A percentile compares a stretch with the other conserved stretches of the same genome.
Conservation (phyloP, 768 basidiomycete species). For the Suillus sp. region DNA sequence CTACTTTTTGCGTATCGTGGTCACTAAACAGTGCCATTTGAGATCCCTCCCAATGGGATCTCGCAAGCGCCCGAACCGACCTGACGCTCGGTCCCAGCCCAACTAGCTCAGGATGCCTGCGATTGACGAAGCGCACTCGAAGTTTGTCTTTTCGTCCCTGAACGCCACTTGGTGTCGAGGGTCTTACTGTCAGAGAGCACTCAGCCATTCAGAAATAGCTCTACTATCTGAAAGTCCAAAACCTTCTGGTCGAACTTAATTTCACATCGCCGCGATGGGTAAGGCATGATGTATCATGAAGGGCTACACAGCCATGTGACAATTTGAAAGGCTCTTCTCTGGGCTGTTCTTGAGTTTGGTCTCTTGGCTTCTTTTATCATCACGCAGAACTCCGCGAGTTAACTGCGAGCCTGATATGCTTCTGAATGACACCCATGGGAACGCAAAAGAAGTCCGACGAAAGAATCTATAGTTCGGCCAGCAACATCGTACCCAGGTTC, state of each 20-base stretch:
- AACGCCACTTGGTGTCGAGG: conserved; percentile 1
- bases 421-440: conserved; percentile 14
- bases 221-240: conserved; percentile 4
- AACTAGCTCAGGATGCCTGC: background rate
- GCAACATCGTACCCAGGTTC: conserved; percentile 91
- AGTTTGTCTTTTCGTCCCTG: background rate
- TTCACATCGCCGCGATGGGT: background rate
- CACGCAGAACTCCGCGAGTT: conserved; percentile 5
- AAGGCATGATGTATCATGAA: background rate
- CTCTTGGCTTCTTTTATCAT: conserved; percentile 1
- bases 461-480: conserved; percentile 76
- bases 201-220: background rate
- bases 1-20: background rate
- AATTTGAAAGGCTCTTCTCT: background rate
- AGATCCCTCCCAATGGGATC: background rate
- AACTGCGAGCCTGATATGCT: background rate
- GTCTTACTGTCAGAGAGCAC: background rate
- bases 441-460: conserved; percentile 15
- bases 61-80: background rate
- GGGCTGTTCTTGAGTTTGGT: background rate
- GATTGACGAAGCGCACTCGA: background rate
- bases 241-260: conserved; percentile 7
- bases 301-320: conserved; percentile 5
- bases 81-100: background rate
- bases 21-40: background rate